Base-by-base conservation (phyloP, 176 grass and related monocot species). In the Luzula sylvatica region DNA sequence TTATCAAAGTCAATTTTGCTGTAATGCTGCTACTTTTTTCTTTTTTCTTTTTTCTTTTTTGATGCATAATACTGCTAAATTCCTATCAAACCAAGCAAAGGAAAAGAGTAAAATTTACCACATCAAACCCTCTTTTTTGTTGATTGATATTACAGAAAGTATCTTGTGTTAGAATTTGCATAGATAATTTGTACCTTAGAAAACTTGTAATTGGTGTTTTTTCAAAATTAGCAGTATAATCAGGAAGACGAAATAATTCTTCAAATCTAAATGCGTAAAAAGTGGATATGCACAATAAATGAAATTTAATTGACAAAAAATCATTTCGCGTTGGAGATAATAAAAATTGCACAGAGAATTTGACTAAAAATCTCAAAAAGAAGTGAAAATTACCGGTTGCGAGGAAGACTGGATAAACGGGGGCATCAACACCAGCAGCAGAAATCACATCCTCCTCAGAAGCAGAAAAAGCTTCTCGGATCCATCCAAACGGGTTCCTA, bases 331-430 rank as follows among this genome's bases (percentile, higher is more conserved):
- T n/a, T n/a, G n/a, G n/a, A n/a, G n/a, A n/a, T n/a, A n/a, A n/a
- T n/a, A n/a, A n/a, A n/a, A n/a, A n/a, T n/a, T n/a, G n/a, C 17
- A 51, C 5, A 51, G 46, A 22, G 0, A 19, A 19, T 22, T 51
- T 19, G n/a, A 51, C 1, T 9, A 61, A 5, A 15, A 47, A 29
- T 40, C 2, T 14, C 26, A 46, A 15, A 8, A 67, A 8, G 32
- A 2, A 8, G 1, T 11, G 39, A 21, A 7, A 11, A 29, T 23
- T 82, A 98, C 93, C 69, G 15, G 93, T 76, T 12, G 75, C 65
- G 52, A 98, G 78, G 64, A 98, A 98, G 43, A 92, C 16, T 42
- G 90, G 76, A 58, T 98, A 98, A 24, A 78, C 78, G 24, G 85
- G 75, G 56, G 93, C 85, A 53, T 98, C 93, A 42, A 98, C 68